A percentile compares a stretch with the other conserved stretches of the same genome.
Evolutionary conservation across 2,329 filamentous ascomycete species (phyloP).

Genomic region (Corinectria fuckeliana): DNA sequence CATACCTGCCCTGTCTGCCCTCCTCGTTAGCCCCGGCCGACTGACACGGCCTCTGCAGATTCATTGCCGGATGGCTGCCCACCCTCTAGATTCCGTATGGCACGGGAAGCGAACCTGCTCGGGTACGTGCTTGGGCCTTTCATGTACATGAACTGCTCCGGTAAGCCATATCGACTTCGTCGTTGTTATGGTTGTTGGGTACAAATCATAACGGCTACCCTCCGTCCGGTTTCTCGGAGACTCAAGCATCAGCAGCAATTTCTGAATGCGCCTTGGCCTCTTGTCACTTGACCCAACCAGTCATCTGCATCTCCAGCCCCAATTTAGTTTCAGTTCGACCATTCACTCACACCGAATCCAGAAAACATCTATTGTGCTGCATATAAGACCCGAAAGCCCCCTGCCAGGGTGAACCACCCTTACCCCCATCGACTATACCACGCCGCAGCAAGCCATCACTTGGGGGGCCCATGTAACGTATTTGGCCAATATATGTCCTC

Average conservation of each 20-base stretch:
- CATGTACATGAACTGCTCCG: conserved; percentile 31
- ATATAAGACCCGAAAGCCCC: conserved; percentile 11
- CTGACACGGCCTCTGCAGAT: conserved; percentile 26
- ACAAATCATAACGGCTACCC: conserved; percentile 4
- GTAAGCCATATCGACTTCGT: conserved; percentile 17
- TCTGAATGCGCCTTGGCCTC: neutral
- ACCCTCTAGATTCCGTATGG: conserved; percentile 22
- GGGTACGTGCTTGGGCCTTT: conserved; percentile 24
- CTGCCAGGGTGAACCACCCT: conserved; percentile 6
- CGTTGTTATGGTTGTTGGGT: neutral
- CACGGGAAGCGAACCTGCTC: conserved; percentile 17
- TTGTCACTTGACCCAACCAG: neutral
- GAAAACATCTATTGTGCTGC: neutral
- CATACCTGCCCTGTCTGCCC: conserved; percentile 22
- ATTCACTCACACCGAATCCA: neutral
- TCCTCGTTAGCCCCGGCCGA: conserved; percentile 30
- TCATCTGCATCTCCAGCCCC: conserved; percentile 7
- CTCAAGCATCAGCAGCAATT: conserved; percentile 1
- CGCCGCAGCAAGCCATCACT: neutral
- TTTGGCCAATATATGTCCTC: conserved; percentile 37
- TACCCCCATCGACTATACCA: neutral
- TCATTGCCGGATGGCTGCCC: conserved; percentile 32
- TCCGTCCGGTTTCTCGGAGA: neutral
- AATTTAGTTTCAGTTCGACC: conserved; percentile 3
- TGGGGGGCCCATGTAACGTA: conserved; percentile 19